Evolutionary conservation across 768 basidiomycete species (phyloP), one percentile per base, ranked within the genome.

Genomic region (Psilocybe subaeruginosa): DNA sequence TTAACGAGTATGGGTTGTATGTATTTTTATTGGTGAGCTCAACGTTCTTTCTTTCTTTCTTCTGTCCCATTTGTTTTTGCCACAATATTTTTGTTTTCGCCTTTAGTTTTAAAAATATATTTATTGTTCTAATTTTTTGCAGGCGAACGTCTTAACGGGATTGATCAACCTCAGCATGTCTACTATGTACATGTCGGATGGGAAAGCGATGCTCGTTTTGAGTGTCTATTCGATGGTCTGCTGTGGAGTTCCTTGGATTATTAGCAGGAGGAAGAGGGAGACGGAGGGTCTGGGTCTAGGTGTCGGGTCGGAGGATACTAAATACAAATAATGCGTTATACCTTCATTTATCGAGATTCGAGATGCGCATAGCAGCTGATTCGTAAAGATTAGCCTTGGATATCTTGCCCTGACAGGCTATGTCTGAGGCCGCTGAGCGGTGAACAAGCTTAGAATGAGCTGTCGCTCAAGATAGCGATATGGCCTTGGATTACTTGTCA

Each of bases 91-190:
- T 23, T 30, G 30, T 19, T 8, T 8, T 45, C 8, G 6, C 49
- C 35, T 23, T 54, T 19, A 1, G 19, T 19, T 23, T 23, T 23
- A 23, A 23, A 23, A 23, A 23, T 23, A 23, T 23, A 23, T 23
- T 23, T 23, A 23, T 23, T 23, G 23, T 23, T 23, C 2, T 23
- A 23, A 23, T 4, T 30, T 45, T 50, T 39, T 29, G 3, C 61
- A 97, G 95, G 93, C 95, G 0, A 99, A 99, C 71, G 76, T 97
- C 0, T 72, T 84, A 33, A 99, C 97, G 0, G 97, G 97, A 0
- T 64, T 92, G 11, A 78, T 96, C 63, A 99, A 98, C 70, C 66
- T 98, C 37, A 79, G 84, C 0, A 80, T 96, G 61, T 74, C 76
- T 64, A 98, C 95, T 8, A 95, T 99, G 87, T 93, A 95, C 68